A percentile compares a stretch with the other conserved stretches of the same genome.
Conservation (phyloP, 441 rosid species). For the Euphorbia celastroides region DNA sequence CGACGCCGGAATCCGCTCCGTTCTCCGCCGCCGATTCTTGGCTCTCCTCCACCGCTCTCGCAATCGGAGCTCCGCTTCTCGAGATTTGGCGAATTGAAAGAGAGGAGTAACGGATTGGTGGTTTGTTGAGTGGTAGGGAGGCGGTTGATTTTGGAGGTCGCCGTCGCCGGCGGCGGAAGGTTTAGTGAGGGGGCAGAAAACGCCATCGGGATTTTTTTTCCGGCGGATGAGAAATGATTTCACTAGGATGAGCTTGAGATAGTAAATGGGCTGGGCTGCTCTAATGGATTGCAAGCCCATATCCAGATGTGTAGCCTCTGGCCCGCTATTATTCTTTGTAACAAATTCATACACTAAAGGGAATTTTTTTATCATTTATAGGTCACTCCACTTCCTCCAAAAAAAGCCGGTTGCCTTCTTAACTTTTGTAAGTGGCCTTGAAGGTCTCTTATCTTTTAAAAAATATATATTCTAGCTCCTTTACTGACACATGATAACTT, state of each 20-base stretch:
- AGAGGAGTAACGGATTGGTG: not conserved
- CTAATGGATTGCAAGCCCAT: too few species aligned
- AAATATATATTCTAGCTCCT: too few species aligned
- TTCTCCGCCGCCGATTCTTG: conserved; percentile 28
- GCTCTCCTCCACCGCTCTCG: conserved; percentile 21
- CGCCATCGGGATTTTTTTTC: not conserved
- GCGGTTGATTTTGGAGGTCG: conserved; percentile 11
- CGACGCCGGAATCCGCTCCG: conserved; percentile 12
- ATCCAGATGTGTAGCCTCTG: too few species aligned
- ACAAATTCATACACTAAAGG: too few species aligned
- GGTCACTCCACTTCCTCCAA: too few species aligned
- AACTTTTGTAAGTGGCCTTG: too few species aligned
- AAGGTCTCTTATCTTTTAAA: too few species aligned
- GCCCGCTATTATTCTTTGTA: too few species aligned
- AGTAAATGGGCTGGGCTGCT: too few species aligned
- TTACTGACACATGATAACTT: too few species aligned
- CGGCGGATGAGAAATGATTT: not conserved
- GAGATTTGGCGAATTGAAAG: not conserved
- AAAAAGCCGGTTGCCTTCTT: too few species aligned
- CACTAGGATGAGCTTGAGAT: not conserved
- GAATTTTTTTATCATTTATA: too few species aligned
- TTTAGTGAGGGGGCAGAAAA: conserved; percentile 26
- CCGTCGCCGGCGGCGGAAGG: conserved; percentile 22
- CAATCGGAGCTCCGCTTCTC: not conserved
- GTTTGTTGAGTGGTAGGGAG: not conserved